Percentiles rank a stretch among this genome's conserved stretches.
Conservation (phyloP, 345 rosid species). For the Citrus trifoliata region DNA sequence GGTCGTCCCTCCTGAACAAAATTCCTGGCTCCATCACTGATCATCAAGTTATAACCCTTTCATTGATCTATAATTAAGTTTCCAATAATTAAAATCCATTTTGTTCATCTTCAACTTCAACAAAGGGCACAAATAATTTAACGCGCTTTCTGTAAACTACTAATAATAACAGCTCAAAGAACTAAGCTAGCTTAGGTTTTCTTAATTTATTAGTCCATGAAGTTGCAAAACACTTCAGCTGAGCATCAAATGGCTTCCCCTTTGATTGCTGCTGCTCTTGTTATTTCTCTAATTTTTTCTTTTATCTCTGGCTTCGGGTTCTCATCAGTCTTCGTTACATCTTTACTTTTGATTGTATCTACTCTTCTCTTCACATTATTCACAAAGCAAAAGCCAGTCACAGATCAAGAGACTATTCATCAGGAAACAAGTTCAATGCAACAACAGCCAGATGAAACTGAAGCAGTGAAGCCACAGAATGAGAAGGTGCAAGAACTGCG, state of each 20-base stretch:
- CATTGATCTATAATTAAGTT: neutral
- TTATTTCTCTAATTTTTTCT: slow-evolving; percentile 24
- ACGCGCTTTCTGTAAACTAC: too few species aligned
- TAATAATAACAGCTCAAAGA: too few species aligned
- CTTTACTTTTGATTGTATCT: slow-evolving; percentile 32
- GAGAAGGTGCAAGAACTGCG: neutral
- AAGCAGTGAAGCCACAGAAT: neutral
- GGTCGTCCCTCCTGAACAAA: too few species aligned
- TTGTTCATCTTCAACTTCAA: too few species aligned
- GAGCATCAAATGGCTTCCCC: slow-evolving; percentile 27
- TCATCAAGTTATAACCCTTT: neutral
- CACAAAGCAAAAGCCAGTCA: slow-evolving; percentile 20
- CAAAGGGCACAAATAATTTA: too few species aligned
- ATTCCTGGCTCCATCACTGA: too few species aligned
- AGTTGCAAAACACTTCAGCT: neutral
- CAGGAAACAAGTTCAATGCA: slow-evolving; percentile 13
- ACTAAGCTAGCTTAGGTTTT: too few species aligned
- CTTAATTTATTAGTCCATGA: too few species aligned
- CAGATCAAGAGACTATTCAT: slow-evolving; percentile 4
- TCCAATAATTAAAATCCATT: too few species aligned
- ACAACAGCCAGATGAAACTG: neutral
- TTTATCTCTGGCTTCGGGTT: slow-evolving; percentile 30
- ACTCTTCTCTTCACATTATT: slow-evolving; percentile 19
- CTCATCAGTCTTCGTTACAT: slow-evolving; percentile 28
- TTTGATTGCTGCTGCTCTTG: slow-evolving; percentile 28